Evolutionary conservation across 352 stramenopile genomes (phyloP), one percentile per base, ranked within the genome.

Genomic region (Globisporangium canariense): DNA sequence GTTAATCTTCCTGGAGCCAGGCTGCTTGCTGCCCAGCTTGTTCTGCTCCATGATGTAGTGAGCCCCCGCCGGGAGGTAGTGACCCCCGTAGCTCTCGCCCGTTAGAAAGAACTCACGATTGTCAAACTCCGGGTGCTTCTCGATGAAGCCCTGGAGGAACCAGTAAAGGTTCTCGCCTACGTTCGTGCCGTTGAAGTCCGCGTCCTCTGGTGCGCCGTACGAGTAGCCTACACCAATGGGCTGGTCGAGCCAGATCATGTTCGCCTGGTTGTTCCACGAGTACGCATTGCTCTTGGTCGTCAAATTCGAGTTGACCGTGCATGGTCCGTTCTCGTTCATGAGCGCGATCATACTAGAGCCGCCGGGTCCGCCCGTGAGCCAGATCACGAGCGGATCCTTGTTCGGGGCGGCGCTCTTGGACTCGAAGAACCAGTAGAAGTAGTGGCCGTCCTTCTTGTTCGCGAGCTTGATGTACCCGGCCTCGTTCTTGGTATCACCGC

Each of bases 71-170:
- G 7, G 81, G 79, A 84, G 74, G 59, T 84, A 89, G 61, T 90
- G 79, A 0, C 79, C 81, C 0, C 56, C 77, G 41, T 88, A 88
- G 60, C 71, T 86, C 62, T 90, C 79, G 2, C 81, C 81, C 4
- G 76, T 58, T 10, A 90, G 60, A 63, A 75, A 88, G 47, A 89
- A 69, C n/a, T 64, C 60, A 13, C 79, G 69, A 25, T 62, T 65
- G 28, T 70, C n/a, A 16, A 90, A 77, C 64, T 88, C 63, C 0
- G 78, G 79, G 53, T 88, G 77, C 28, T 83, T 73, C 7, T 74
- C 49, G 8, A 86, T 25, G 22, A 25, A 25, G 22, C 22, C 22
- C 22, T 25, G 22, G 22, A 25, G 22, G 22, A 25, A 25, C 60
- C 64, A 68, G 61, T 75, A 84, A 10, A 81, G 72, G 55, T 84